Conservation (phyloP, 805 yeast species). For the Saturnispora bothae region DNA sequence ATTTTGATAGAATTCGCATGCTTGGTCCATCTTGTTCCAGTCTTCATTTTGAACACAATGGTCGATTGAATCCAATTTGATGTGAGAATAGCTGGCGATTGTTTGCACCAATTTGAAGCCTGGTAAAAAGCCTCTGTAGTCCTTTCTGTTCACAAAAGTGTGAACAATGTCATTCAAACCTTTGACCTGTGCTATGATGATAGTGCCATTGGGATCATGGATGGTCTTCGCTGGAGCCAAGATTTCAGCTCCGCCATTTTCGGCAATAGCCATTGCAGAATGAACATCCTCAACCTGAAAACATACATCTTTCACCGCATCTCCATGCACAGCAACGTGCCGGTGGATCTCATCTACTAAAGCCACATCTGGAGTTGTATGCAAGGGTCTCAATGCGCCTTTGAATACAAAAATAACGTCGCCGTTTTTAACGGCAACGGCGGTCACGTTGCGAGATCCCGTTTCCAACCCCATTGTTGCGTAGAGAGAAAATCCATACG, state of each 20-base stretch:
- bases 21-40: constrained; percentile 53
- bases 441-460: constrained; percentile 41
- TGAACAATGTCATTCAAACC: constrained; percentile 59
- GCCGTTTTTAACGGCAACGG: constrained; percentile 55
- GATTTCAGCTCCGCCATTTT: constrained; percentile 37
- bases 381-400: constrained; percentile 27
- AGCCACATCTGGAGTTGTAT: constrained; percentile 10
- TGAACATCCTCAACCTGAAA: constrained; percentile 48
- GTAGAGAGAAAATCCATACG: constrained; percentile 53
- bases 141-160: constrained; percentile 44
- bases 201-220: constrained; percentile 40
- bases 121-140: constrained; percentile 21
- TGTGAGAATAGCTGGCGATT: constrained; percentile 3
- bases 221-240: constrained; percentile 19
- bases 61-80: constrained; percentile 42
- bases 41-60: constrained; percentile 75
- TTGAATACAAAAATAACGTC: constrained; percentile 39
- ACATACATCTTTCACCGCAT: constrained; percentile 70
- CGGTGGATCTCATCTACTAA: constrained; percentile 29
- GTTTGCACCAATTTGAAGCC: constrained; percentile 12
- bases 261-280: constrained; percentile 35
- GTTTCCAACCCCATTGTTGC: constrained; percentile 65
- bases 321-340: constrained; percentile 54
- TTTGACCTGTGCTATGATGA: constrained; percentile 40
- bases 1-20: constrained; percentile 49